phyloP scores from a whole-genome alignment of 2,329 filamentous ascomycete genomes.

The Fusarium humuli region DNA sequence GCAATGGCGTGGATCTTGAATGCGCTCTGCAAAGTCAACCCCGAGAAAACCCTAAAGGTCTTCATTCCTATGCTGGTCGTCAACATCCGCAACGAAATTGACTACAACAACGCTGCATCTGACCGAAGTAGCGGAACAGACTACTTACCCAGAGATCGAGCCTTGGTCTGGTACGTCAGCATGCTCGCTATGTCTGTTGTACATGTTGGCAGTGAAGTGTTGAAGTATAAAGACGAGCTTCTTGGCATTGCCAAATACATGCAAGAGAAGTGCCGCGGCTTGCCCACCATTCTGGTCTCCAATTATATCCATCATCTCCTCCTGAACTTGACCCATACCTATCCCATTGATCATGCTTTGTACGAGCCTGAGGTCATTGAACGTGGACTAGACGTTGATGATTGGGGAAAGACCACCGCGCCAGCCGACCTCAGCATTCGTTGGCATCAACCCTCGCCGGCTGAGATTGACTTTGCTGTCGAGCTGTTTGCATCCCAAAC shows the following conservation, averaged over 20 bases:
- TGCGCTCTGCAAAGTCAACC: conserved; percentile 93
- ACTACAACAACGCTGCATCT: conserved; percentile 94
- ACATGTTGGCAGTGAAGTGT: conserved; percentile 89
- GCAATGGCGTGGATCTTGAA: conserved; percentile 99
- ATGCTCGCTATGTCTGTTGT: conserved; percentile 99
- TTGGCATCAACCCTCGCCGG: conserved; percentile 86
- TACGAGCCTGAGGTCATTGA: conserved; percentile 83
- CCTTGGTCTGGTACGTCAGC: conserved; percentile 95
- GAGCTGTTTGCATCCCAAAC: conserved; percentile 89
- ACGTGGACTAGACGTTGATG: conserved; percentile 77
- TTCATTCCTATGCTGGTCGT: conserved; percentile 91
- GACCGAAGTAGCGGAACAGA: conserved; percentile 94
- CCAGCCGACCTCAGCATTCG: conserved; percentile 83
- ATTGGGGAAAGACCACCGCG: conserved; percentile 86
- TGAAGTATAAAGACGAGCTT: conserved; percentile 89
- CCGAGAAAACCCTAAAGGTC: conserved; percentile 90
- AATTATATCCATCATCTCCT: conserved; percentile 98
- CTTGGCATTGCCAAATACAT: conserved; percentile 94
- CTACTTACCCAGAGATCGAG: conserved; percentile 90
- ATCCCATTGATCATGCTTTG: conserved; percentile 87
- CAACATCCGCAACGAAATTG: conserved; percentile 95
- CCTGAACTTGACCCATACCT: conserved; percentile 93
- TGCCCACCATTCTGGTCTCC: conserved; percentile 94
- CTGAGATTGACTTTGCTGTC: conserved; percentile 89
- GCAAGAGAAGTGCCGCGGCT: conserved; percentile 93